These are phyloP conservation scores for Tuber brumale DNA, from an alignment of 495 filamentous ascomycete species.

Conservation along the genomic window DNA sequence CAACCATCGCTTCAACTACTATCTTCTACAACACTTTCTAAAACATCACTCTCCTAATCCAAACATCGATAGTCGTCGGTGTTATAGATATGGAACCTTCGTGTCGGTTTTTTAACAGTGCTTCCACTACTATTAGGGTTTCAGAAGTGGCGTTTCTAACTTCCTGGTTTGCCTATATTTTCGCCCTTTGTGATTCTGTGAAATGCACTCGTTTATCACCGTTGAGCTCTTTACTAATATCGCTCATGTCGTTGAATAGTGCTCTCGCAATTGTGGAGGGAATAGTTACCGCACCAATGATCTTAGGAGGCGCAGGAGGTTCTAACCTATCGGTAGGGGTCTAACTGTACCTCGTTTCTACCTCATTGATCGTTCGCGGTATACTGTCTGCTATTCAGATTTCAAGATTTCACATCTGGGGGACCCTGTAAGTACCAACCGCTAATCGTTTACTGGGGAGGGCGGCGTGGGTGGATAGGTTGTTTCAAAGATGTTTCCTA, in stretches of 20 bases:
- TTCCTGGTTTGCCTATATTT: neutral
- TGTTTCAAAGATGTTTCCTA: neutral
- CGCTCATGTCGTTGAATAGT: slow-evolving; percentile 19
- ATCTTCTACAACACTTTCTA: too few relatives aligned
- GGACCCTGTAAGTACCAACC: slow-evolving; percentile 50
- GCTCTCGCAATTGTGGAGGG: slow-evolving; percentile 55
- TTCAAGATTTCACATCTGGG: slow-evolving; percentile 70
- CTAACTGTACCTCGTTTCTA: slow-evolving; percentile 80
- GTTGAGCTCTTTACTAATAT: slow-evolving; percentile 47
- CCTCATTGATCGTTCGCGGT: slow-evolving; percentile 79
- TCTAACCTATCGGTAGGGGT: slow-evolving; percentile 59
- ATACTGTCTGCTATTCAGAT: slow-evolving; percentile 75
- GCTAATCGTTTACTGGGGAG: neutral
- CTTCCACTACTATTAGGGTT: slow-evolving; percentile 66
- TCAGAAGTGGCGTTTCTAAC: slow-evolving; percentile 49
- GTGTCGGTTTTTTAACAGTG: too few relatives aligned
- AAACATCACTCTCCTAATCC: too few relatives aligned
- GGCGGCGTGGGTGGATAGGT: neutral
- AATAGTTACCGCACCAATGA: slow-evolving; percentile 70
- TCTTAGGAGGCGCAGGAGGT: slow-evolving; percentile 59
- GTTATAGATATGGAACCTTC: too few relatives aligned
- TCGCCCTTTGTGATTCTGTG: neutral
- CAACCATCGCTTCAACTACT: too few relatives aligned
- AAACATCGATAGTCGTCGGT: too few relatives aligned
- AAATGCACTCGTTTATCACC: neutral